phyloP scores from a whole-genome alignment of 805 yeast species.

The Sungouiella thailandica region DNA sequence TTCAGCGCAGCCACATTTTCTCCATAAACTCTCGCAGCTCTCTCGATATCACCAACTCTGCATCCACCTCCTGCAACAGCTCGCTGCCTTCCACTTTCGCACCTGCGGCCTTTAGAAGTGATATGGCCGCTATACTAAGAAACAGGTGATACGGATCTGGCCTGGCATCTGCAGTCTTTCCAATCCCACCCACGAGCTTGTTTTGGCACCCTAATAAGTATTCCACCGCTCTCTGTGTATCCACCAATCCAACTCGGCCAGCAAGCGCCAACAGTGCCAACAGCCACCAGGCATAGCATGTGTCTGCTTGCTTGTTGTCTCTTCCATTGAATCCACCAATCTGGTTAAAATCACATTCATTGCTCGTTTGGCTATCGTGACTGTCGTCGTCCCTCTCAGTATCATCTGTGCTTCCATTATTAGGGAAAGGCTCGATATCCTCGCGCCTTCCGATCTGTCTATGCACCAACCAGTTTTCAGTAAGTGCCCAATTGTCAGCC shows the following conservation, averaged over 20 bases:
- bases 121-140: conserved; percentile 53
- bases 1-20: conserved; percentile 12
- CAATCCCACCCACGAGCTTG: conserved; percentile 68
- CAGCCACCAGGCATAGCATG: conserved; percentile 88
- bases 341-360: conserved; percentile 35
- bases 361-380: conserved; percentile 20
- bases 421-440: conserved; percentile 9
- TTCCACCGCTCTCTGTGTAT: conserved; percentile 27
- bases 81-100: conserved; percentile 4
- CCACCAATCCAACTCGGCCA: conserved; percentile 24
- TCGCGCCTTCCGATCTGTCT: conserved; percentile 62
- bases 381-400: too few species aligned
- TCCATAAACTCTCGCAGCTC: conserved; percentile 11
- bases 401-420: too few species aligned
- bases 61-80: conserved; percentile 8
- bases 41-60: conserved; percentile 11
- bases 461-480: conserved; percentile 57
- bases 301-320: conserved; percentile 76
- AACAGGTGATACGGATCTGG: conserved; percentile 72
- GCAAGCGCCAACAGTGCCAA: conserved; percentile 52
- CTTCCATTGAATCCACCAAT: conserved; percentile 85
- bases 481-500: conserved; percentile 19
- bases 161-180: conserved; percentile 54
- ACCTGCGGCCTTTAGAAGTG: conserved; percentile 20
- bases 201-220: conserved; percentile 62